Evolutionary conservation across 495 filamentous ascomycete genomes (phyloP), one percentile per base, ranked within the genome.

Genomic region (Podospora pseudocomata): DNA sequence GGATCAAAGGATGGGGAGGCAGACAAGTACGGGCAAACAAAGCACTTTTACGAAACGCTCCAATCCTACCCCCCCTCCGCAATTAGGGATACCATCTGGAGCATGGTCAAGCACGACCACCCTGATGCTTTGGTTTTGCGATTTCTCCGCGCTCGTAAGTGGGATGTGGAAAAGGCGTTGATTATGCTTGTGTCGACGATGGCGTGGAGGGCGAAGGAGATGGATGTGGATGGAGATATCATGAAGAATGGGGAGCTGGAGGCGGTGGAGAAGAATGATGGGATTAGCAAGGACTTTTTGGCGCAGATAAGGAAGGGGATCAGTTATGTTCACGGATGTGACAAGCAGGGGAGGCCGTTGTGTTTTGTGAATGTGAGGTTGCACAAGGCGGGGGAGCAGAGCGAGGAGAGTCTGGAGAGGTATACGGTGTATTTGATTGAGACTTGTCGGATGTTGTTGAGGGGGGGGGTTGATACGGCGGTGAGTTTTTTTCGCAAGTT

Each of bases 351-450:
- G 5, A 83, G 95, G 49, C 96, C 95, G 0, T 91, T 97, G 70
- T 97, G 94, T 75, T 82, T 92, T 65, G 91, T 97, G 58, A 86
- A 93, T 55, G 93, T 93, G 26, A 84, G 90, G 49, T 76, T 97
- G 72, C 95, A 99, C 77, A 87, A 79, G 71, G 85, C 89, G 65
- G 89, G 87, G 20, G 94, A 97, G 70, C 94, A 99, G 79, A 88
- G 82, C 64, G 91, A 92, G 74, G 84, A 89, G 67, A 87, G 86
- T 67, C 73, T 97, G 64, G 95, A 99, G 74, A 81, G 90, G 68
- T 99, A 89, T 74, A 99, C 95, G 0, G 93, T 98, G 26, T 97
- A 94, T 76, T 86, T 91, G 9, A 99, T 99, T 75, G 95, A 99
- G 80, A 93, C 92, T 23, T 92, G 93, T 26, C 85, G 95, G 59